These are phyloP conservation scores for Metarhizium humberi DNA, from an alignment of 2,329 filamentous ascomycete genomes.

Conservation along the genomic window DNA sequence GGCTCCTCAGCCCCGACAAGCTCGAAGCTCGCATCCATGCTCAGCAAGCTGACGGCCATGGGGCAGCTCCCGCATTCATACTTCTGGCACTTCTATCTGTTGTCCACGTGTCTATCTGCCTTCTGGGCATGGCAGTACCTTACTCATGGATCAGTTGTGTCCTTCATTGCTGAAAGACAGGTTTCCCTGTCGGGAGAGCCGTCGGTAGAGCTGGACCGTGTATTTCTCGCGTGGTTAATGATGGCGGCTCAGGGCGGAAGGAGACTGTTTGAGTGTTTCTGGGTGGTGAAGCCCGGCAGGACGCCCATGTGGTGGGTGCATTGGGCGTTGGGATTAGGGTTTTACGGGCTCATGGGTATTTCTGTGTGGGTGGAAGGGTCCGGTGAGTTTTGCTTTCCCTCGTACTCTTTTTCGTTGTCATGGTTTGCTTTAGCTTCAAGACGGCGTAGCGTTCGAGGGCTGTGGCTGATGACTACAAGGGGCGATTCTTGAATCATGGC, in stretches of 20 bases:
- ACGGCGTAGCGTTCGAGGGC: background rate
- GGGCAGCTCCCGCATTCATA: constrained; percentile 73
- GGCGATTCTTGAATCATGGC: constrained; percentile 25
- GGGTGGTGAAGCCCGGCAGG: constrained; percentile 49
- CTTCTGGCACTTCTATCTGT: constrained; percentile 81
- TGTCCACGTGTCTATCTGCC: constrained; percentile 58
- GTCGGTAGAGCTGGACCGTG: constrained; percentile 49
- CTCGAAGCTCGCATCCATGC: background rate
- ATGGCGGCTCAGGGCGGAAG: constrained; percentile 68
- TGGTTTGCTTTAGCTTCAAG: background rate
- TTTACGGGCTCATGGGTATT: constrained; percentile 65
- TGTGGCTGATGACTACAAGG: constrained; percentile 12
- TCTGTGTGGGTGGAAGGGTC: constrained; percentile 79
- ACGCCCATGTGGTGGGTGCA: constrained; percentile 81
- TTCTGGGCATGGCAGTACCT: constrained; percentile 66
- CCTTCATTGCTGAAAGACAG: constrained; percentile 32
- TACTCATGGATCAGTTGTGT: constrained; percentile 43
- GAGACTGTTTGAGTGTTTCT: constrained; percentile 66
- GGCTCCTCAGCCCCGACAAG: background rate
- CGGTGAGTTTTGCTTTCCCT: constrained; percentile 36
- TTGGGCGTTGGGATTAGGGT: constrained; percentile 69
- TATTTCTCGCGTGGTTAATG: constrained; percentile 58
- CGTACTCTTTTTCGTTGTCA: background rate
- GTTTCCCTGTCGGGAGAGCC: constrained; percentile 5
- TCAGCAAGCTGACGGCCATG: constrained; percentile 17